Percentiles rank a stretch among this genome's conserved stretches.
Conservation (phyloP, 2,329 filamentous ascomycete genomes). For the Trichoderma atroviride region DNA sequence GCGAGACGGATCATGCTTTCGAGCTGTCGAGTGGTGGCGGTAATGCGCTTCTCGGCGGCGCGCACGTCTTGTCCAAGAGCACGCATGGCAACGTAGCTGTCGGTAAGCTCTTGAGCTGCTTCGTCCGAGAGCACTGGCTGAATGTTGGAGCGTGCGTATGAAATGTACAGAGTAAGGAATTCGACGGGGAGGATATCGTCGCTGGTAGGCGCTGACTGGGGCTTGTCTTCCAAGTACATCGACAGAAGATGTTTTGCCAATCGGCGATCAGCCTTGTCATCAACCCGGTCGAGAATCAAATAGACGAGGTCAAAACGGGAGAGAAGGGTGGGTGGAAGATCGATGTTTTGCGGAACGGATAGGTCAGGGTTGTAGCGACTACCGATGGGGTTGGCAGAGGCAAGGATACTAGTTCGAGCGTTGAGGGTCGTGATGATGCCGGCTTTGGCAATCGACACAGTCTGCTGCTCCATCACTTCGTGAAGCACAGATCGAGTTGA, state of each 20-base stretch:
- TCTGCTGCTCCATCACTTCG: slow-evolving; percentile 89
- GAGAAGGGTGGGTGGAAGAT: slow-evolving; percentile 89
- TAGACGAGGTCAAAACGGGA: slow-evolving; percentile 98
- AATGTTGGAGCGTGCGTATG: slow-evolving; percentile 84
- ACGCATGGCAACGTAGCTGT: slow-evolving; percentile 92
- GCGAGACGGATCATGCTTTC: slow-evolving; percentile 98
- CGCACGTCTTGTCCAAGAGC: slow-evolving; percentile 87
- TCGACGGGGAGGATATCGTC: slow-evolving; percentile 88
- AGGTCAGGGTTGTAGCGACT: slow-evolving; percentile 97
- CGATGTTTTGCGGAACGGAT: slow-evolving; percentile 96
- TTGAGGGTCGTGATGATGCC: slow-evolving; percentile 97
- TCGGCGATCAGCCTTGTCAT: slow-evolving; percentile 85
- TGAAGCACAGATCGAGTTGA: slow-evolving; percentile 77
- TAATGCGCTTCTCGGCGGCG: slow-evolving; percentile 91
- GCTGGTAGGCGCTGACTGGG: slow-evolving; percentile 74
- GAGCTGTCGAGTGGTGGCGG: slow-evolving; percentile 92
- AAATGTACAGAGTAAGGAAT: slow-evolving; percentile 95
- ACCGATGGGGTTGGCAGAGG: slow-evolving; percentile 96
- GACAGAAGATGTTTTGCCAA: slow-evolving; percentile 90
- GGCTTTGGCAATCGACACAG: slow-evolving; percentile 82
- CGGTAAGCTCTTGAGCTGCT: slow-evolving; percentile 81
- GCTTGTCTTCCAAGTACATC: slow-evolving; percentile 95
- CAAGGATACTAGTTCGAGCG: slow-evolving; percentile 90
- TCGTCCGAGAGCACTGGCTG: slow-evolving; percentile 80
- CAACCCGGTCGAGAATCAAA: slow-evolving; percentile 89